Evolutionary conservation across 495 filamentous ascomycete species (phyloP), one percentile per base, ranked within the genome.

Genomic region (Umbilicaria muhlenbergii): DNA sequence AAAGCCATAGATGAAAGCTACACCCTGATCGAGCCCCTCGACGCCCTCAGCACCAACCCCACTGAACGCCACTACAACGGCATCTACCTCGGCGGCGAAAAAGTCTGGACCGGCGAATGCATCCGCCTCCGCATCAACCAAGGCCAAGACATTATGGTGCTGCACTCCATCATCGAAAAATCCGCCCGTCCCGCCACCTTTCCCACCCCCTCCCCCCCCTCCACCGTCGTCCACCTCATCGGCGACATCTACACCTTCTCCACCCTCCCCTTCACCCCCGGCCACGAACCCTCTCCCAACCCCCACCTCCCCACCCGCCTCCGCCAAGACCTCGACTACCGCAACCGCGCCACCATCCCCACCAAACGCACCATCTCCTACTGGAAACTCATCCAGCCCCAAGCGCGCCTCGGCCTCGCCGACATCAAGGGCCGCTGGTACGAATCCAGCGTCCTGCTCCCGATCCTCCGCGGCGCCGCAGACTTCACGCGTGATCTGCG

Each of bases 361-460:
- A 53, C 56, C 8, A 55, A 58, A 28, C 51, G 56, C 31, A 47
- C 46, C 0, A 46, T 58, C 7, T 64, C 51, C 33, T 70, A 62
- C 52, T 74, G 69, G 70, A 61, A 64, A 38, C 50, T 73, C 18
- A 43, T 60, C 1, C 48, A 61, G 21, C 39, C 55, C 7, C 47
- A 50, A 31, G 41, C 51, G 17, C 59, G 49, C 17, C 50, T 66
- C 46, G 54, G 53, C 4, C 50, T 78, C 3, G 51, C 57, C n/a
- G 70, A 77, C 31, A 55, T 80, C 50, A 77, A 75, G 50, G 75
- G 75, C 5, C 63, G 75, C 12, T 80, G 75, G 75, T 80, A 80
- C 54, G 76, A 79, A 48, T 67, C 66, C 3, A 64, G 62, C 39
- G 49, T 69, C 3, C 52, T 78, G 3, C 62, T 73, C 8, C 70